phyloP scores from a whole-genome alignment of 1,284 basidiomycete species.

The Ganoderma multipileum region DNA sequence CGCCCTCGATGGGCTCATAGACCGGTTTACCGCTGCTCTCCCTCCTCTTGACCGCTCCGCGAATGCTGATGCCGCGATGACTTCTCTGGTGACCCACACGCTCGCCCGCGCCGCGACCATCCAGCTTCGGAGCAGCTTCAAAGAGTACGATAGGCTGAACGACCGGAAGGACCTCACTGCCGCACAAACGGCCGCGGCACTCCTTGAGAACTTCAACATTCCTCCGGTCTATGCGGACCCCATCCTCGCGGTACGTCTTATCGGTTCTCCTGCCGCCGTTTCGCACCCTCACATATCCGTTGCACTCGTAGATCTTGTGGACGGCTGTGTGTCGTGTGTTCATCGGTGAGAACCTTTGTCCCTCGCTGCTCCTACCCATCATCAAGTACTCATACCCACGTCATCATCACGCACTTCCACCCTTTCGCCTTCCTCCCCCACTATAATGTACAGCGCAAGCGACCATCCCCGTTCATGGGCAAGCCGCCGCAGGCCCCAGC shows the following conservation, averaged over 20 bases:
- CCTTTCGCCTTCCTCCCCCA: constrained; percentile 1
- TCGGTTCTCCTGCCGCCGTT: background rate
- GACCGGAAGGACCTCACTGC: constrained; percentile 32
- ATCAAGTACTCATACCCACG: constrained; percentile 24
- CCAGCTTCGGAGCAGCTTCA: constrained; percentile 36
- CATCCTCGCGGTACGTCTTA: constrained; percentile 36
- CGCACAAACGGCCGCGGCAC: constrained; percentile 29
- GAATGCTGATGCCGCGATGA: constrained; percentile 27
- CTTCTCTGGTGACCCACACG: constrained; percentile 35
- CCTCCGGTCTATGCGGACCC: constrained; percentile 32
- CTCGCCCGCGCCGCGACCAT: constrained; percentile 36
- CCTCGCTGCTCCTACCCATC: constrained; percentile 13
- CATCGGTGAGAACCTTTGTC: constrained; percentile 36
- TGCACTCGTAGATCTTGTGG: constrained; percentile 34
- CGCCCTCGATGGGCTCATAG: constrained; percentile 33
- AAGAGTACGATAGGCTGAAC: constrained; percentile 26
- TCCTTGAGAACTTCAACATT: constrained; percentile 28
- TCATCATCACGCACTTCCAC: constrained; percentile 1
- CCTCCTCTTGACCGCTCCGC: constrained; percentile 27
- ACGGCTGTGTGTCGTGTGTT: constrained; percentile 36
- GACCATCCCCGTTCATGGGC: constrained; percentile 8
- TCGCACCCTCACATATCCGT: background rate
- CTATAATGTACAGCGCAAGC: background rate
- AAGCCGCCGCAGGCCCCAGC: constrained; percentile 16
- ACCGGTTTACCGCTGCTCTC: constrained; percentile 32